These are phyloP conservation scores for Aspergillus funiculosus DNA, from an alignment of 495 filamentous ascomycete genomes.

Conservation along the genomic window DNA sequence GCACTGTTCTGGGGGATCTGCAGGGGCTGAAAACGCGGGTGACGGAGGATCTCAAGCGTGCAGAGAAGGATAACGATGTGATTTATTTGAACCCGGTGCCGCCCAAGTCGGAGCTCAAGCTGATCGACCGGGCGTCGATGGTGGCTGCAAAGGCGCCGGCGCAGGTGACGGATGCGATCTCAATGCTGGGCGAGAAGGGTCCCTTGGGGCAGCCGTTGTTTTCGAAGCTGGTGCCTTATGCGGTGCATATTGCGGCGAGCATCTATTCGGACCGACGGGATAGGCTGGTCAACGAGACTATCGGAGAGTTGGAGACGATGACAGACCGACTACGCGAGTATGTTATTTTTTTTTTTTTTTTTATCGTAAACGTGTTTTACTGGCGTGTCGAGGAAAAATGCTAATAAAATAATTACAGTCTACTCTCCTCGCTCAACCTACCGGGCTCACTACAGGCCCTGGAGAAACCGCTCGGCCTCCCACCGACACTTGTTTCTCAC, in stretches of 20 bases:
- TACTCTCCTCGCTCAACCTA: conserved; percentile 76
- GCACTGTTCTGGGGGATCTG: conserved; percentile 73
- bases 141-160: conserved; percentile 72
- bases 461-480: conserved; percentile 91
- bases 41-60: conserved; percentile 79
- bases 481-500: conserved; percentile 74
- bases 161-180: conserved; percentile 73
- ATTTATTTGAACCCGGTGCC: conserved; percentile 86
- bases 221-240: conserved; percentile 87
- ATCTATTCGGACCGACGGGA: conserved; percentile 93
- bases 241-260: conserved; percentile 88
- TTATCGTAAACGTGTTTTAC: not conserved
- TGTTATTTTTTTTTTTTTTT: too few species aligned
- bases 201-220: conserved; percentile 82
- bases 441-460: conserved; percentile 91
- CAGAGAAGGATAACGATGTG: conserved; percentile 93
- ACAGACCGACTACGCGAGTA: conserved; percentile 73
- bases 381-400: not conserved
- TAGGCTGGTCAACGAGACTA: conserved; percentile 78
- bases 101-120: conserved; percentile 80
- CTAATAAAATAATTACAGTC: conserved; percentile 33
- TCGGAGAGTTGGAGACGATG: conserved; percentile 77
- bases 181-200: conserved; percentile 70
- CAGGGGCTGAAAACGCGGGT: conserved; percentile 77
- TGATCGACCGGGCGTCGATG: conserved; percentile 84